These are phyloP conservation scores for Zygosaccharomyces rouxii DNA, from an alignment of 805 yeast species.

Conservation along the genomic window DNA sequence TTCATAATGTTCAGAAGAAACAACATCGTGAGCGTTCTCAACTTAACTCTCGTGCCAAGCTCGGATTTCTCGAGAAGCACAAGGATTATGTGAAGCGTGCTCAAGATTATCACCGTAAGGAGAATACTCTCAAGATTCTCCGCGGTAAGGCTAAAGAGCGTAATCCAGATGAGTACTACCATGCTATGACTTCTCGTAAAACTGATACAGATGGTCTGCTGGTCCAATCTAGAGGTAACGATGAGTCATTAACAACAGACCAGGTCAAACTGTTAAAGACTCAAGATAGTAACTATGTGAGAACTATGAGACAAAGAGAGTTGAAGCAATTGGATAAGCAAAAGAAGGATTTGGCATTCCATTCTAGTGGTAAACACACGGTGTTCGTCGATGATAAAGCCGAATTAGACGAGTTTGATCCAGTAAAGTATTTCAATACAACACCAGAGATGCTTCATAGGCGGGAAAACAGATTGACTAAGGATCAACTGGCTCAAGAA, in stretches of 20 bases:
- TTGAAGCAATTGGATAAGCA: constrained; percentile 54
- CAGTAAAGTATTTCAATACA: constrained; percentile 67
- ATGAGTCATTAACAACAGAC: constrained; percentile 57
- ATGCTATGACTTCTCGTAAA: constrained; percentile 73
- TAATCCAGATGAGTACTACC: constrained; percentile 95
- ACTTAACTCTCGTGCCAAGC: constrained; percentile 62
- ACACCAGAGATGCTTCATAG: constrained; percentile 56
- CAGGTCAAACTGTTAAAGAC: constrained; percentile 82
- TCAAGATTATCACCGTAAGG: constrained; percentile 54
- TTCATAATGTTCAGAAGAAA: constrained; percentile 89
- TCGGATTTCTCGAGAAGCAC: constrained; percentile 91
- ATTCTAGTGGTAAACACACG: constrained; percentile 70
- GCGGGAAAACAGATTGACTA: constrained; percentile 66
- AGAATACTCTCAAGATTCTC: constrained; percentile 60
- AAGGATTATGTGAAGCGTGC: constrained; percentile 77
- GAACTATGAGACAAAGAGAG: constrained; percentile 71
- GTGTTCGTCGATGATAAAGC: constrained; percentile 70
- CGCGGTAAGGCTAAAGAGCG: constrained; percentile 65
- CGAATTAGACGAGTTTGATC: constrained; percentile 53
- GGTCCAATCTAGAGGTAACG: constrained; percentile 54
- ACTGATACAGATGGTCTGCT: constrained; percentile 70
- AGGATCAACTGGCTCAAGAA: constrained; percentile 50
- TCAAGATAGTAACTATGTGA: constrained; percentile 84
- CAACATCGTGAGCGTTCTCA: constrained; percentile 95
- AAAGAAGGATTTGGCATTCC: constrained; percentile 43